phyloP scores from a whole-genome alignment of 2,329 filamentous ascomycete genomes.

The Rasamsonia emersonii region DNA sequence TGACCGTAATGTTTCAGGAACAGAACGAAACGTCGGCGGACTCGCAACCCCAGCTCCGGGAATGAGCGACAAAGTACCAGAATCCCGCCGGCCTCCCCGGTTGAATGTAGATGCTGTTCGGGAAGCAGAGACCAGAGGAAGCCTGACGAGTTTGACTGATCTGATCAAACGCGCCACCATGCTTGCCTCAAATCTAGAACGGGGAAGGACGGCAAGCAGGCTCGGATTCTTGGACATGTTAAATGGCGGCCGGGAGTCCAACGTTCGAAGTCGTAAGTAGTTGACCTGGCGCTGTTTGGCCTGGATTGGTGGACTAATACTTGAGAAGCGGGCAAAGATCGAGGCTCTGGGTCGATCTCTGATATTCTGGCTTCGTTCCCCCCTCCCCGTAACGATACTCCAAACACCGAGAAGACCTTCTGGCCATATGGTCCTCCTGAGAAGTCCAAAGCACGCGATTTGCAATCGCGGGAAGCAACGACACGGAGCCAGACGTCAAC shows the following conservation, averaged over 20 bases:
- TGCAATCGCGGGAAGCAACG: slow-evolving; percentile 15
- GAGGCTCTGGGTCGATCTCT: slow-evolving; percentile 51
- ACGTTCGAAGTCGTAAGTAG: too few relatives aligned
- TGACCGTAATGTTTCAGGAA: too few relatives aligned
- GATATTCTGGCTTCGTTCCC: slow-evolving; percentile 60
- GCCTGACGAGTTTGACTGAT: slow-evolving; percentile 84
- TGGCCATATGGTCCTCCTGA: slow-evolving; percentile 25
- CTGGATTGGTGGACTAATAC: too few relatives aligned
- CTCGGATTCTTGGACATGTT: slow-evolving; percentile 44
- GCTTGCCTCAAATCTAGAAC: slow-evolving; percentile 79
- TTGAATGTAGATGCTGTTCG: slow-evolving; percentile 76
- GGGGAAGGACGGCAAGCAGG: slow-evolving; percentile 59
- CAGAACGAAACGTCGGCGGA: slow-evolving; percentile 14
- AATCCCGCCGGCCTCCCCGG: slow-evolving; percentile 51
- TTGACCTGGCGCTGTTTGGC: too few relatives aligned
- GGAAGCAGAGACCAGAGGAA: slow-evolving; percentile 74
- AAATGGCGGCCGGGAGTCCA: slow-evolving; percentile 22
- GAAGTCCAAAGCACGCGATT: slow-evolving; percentile 25
- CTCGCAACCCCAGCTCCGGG: slow-evolving; percentile 22
- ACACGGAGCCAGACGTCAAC: slow-evolving; percentile 12
- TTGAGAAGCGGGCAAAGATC: too few relatives aligned
- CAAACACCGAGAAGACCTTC: slow-evolving; percentile 24
- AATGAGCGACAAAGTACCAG: slow-evolving; percentile 33
- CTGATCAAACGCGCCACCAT: slow-evolving; percentile 81
- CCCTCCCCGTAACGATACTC: slow-evolving; percentile 44